phyloP scores from a whole-genome alignment of 768 basidiomycete genomes.

The Coprinellus micaceus region DNA sequence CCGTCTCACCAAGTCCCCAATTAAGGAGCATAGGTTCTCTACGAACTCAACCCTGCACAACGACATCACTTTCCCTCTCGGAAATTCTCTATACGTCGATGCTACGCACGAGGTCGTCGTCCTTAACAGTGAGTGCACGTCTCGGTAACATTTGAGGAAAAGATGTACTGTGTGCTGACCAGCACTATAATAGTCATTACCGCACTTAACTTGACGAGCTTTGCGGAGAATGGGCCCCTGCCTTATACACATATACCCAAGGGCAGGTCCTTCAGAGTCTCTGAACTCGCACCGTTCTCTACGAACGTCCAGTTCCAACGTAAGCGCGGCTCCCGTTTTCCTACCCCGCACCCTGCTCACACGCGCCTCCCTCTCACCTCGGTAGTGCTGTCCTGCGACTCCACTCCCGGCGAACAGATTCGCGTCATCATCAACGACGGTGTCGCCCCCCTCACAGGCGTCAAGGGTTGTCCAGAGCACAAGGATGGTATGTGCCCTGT shows the following conservation, averaged over 20 bases:
- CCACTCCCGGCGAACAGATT: conserved; percentile 54
- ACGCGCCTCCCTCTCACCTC: conserved; percentile 10
- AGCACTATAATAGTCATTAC: conserved; percentile 56
- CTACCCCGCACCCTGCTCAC: background rate
- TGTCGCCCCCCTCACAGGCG: conserved; percentile 72
- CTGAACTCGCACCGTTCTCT: conserved; percentile 82
- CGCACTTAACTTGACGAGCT: conserved; percentile 75
- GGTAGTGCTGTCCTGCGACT: conserved; percentile 61
- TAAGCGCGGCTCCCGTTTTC: too few species aligned
- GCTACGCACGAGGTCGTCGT: conserved; percentile 92
- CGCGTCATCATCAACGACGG: conserved; percentile 88
- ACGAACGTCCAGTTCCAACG: conserved; percentile 89
- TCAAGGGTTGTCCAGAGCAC: conserved; percentile 69
- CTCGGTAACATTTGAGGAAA: background rate
- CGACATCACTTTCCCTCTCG: conserved; percentile 64
- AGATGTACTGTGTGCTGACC: background rate
- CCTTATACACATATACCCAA: conserved; percentile 68
- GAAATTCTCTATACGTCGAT: conserved; percentile 77
- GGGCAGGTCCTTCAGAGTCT: conserved; percentile 64
- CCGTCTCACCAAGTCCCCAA: conserved; percentile 73
- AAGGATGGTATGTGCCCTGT: conserved; percentile 78
- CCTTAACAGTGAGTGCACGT: conserved; percentile 63
- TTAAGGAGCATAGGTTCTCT: conserved; percentile 68
- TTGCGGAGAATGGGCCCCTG: conserved; percentile 71
- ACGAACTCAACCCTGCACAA: conserved; percentile 81